phyloP scores from a whole-genome alignment of 805 yeast species.

The Starmerella cellae region DNA sequence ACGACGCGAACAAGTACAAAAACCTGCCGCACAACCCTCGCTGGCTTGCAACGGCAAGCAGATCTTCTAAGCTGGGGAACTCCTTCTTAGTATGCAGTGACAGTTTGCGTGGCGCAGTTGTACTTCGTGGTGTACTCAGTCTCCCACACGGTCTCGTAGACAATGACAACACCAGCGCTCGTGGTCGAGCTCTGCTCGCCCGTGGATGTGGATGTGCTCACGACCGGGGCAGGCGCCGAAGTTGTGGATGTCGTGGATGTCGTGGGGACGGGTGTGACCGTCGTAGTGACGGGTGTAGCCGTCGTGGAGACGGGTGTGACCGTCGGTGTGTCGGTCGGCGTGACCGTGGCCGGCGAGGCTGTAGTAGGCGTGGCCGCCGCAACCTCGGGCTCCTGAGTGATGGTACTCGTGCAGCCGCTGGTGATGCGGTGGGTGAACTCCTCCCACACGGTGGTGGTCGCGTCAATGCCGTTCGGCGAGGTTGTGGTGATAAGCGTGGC shows the following conservation, averaged over 20 bases:
- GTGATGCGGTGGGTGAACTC: not conserved
- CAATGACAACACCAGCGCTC: slow-evolving; percentile 8
- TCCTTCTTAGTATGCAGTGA: not conserved
- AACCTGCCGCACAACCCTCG: no score
- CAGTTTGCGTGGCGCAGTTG: slow-evolving; percentile 1
- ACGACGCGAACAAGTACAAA: no score
- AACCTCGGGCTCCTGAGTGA: not conserved
- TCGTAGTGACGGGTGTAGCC: not conserved
- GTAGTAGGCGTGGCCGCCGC: not conserved
- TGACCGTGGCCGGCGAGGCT: not conserved
- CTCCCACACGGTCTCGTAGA: slow-evolving; percentile 3
- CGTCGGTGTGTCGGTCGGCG: not conserved
- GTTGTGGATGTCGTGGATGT: not conserved
- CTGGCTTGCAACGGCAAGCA: no score
- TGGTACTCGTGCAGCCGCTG: not conserved
- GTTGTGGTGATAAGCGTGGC: no score
- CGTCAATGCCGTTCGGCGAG: not conserved
- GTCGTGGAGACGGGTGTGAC: not conserved
- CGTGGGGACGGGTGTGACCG: not conserved
- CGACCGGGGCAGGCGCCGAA: not conserved
- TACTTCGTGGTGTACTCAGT: slow-evolving; percentile 10
- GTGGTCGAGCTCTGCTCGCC: not conserved
- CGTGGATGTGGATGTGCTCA: not conserved
- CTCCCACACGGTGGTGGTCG: not conserved
- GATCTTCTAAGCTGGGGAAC: no score